Percentiles rank a stretch among this genome's conserved stretches.
phyloP scores from a whole-genome alignment of 2,329 filamentous ascomycete species.

The Fusarium nodosum region DNA sequence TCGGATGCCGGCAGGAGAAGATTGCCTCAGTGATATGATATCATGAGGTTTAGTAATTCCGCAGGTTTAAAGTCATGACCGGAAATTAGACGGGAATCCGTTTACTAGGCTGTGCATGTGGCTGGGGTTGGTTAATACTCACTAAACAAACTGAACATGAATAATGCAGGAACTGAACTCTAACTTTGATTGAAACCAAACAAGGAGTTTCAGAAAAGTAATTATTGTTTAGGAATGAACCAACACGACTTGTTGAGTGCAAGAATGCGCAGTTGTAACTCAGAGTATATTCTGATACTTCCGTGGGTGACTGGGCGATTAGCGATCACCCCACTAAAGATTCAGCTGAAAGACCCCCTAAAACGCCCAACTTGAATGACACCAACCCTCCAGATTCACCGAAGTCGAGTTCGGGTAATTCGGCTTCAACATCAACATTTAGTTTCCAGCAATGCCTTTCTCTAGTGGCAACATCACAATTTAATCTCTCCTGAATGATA shows the following conservation, averaged over 20 bases:
- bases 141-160: background rate
- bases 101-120: conserved; percentile 24
- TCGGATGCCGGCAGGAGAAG: conserved; percentile 35
- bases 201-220: background rate
- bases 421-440: background rate
- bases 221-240: background rate
- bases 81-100: conserved; percentile 14
- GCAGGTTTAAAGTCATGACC: background rate
- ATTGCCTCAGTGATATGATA: conserved; percentile 12
- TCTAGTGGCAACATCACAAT: conserved; percentile 13
- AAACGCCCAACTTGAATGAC: conserved; percentile 3
- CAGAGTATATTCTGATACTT: background rate
- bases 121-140: background rate
- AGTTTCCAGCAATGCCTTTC: background rate
- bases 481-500: background rate
- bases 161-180: background rate
- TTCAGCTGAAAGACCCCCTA: background rate
- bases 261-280: background rate
- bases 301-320: background rate
- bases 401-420: background rate
- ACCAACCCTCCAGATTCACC: background rate
- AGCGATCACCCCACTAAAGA: background rate
- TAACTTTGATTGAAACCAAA: background rate
- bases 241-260: background rate
- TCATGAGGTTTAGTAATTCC: conserved; percentile 7